These are phyloP conservation scores for Magnaporthiopsis incrustans DNA, from an alignment of 2,329 filamentous ascomycete genomes.

Conservation along the genomic window DNA sequence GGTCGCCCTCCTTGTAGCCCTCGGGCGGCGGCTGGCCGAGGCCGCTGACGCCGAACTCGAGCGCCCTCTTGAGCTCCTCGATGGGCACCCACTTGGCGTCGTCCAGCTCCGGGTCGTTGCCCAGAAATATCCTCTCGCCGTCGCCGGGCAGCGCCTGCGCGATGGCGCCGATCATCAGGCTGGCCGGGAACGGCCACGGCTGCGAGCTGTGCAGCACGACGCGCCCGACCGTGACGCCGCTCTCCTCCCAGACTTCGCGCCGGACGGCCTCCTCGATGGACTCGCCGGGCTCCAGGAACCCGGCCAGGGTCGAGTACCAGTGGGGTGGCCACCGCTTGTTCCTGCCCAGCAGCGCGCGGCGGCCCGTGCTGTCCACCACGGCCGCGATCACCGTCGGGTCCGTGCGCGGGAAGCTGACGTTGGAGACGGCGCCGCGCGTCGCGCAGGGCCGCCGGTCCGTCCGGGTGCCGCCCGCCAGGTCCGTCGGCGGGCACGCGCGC, in stretches of 20 bases:
- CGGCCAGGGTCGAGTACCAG: constrained; percentile 86
- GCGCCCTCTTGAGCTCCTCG: constrained; percentile 70
- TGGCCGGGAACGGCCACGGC: constrained; percentile 81
- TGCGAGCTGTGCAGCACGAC: constrained; percentile 79
- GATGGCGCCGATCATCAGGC: constrained; percentile 80
- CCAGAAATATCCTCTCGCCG: constrained; percentile 73
- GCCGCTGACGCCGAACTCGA: constrained; percentile 58
- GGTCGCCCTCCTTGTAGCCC: constrained; percentile 65
- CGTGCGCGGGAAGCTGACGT: constrained; percentile 84
- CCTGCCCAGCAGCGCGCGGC: constrained; percentile 73
- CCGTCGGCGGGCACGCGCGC: constrained; percentile 66
- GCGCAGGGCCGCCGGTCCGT: constrained; percentile 61
- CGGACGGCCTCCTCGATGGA: constrained; percentile 78
- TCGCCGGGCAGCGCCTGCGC: constrained; percentile 69
- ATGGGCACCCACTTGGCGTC: constrained; percentile 81
- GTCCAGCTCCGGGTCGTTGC: constrained; percentile 86
- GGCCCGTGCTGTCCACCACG: constrained; percentile 72
- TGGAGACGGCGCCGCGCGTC: constrained; percentile 78
- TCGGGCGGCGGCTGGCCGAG: constrained; percentile 56
- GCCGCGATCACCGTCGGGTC: constrained; percentile 95
- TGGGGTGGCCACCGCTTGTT: constrained; percentile 73
- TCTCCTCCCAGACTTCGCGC: constrained; percentile 81
- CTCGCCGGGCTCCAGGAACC: constrained; percentile 80
- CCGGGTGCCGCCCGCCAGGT: constrained; percentile 42
- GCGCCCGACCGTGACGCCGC: constrained; percentile 65